These are phyloP conservation scores for Xylaria sp. DNA, from an alignment of 2,329 filamentous ascomycete genomes.

Conservation along the genomic window DNA sequence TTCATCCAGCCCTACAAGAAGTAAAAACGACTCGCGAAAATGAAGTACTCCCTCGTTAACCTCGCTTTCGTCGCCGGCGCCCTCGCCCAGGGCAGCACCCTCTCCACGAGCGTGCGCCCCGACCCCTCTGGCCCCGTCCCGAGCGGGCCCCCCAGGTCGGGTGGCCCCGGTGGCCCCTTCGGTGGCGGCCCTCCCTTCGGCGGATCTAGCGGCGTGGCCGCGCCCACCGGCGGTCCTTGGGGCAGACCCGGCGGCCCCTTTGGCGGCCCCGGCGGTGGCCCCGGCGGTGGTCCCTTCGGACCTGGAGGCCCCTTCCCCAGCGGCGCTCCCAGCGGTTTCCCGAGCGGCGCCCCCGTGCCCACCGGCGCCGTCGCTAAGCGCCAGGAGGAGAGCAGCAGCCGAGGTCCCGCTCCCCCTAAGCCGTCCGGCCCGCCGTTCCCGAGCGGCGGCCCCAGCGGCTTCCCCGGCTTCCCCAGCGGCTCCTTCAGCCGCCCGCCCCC, in stretches of 20 bases:
- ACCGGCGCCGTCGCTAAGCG: neutral
- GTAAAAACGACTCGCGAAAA: neutral
- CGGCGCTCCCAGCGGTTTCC: neutral
- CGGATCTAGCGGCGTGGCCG: too few relatives aligned
- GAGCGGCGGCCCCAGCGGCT: neutral
- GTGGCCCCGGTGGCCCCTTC: neutral
- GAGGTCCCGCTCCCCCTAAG: neutral
- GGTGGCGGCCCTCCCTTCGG: neutral
- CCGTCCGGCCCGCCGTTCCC: neutral
- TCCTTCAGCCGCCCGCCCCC: neutral
- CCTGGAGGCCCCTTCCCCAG: neutral
- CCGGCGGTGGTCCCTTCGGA: neutral
- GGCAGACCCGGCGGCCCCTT: too few relatives aligned
- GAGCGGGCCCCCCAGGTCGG: neutral
- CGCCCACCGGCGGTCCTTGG: neutral
- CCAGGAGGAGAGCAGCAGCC: neutral
- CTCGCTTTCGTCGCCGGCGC: neutral
- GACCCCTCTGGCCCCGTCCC: neutral
- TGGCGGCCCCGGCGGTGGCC: neutral
- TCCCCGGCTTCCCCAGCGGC: neutral
- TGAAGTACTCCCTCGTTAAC: neutral
- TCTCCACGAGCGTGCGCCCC: neutral
- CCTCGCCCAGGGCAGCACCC: neutral
- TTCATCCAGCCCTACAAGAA: too few relatives aligned
- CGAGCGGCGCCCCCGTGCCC: neutral